phyloP scores from a whole-genome alignment of 768 basidiomycete genomes.

The Astraeus odoratus region DNA sequence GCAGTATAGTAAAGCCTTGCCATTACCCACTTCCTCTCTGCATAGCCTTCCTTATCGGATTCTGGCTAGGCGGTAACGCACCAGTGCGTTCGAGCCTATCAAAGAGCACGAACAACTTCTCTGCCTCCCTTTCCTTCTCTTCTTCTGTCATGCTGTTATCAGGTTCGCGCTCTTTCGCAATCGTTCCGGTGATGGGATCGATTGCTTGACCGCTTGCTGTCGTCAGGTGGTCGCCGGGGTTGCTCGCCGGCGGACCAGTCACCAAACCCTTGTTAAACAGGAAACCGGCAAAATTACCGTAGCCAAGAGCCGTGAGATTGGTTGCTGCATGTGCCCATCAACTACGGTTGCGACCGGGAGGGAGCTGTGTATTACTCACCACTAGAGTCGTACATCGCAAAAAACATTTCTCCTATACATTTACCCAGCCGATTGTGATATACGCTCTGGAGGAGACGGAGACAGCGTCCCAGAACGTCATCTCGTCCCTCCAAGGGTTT shows the following conservation, averaged over 20 bases:
- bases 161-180: slow-evolving; percentile 32
- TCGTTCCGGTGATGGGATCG: slow-evolving; percentile 86
- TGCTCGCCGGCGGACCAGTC: slow-evolving; percentile 40
- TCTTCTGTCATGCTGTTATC: slow-evolving; percentile 85
- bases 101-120: slow-evolving; percentile 87
- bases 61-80: slow-evolving; percentile 54
- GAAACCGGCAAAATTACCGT: slow-evolving; percentile 94
- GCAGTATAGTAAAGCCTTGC: slow-evolving; percentile 1
- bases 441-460: slow-evolving; percentile 70
- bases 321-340: slow-evolving; percentile 44
- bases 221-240: slow-evolving; percentile 27
- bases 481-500: slow-evolving; percentile 64
- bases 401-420: slow-evolving; percentile 83
- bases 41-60: slow-evolving; percentile 69
- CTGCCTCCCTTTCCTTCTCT: slow-evolving; percentile 92
- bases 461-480: slow-evolving; percentile 70
- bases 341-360: not conserved
- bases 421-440: slow-evolving; percentile 70
- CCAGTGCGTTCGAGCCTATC: slow-evolving; percentile 80
- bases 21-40: slow-evolving; percentile 20
- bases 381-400: slow-evolving; percentile 74
- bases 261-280: slow-evolving; percentile 87
- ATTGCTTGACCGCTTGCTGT: slow-evolving; percentile 41
- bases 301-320: slow-evolving; percentile 75
- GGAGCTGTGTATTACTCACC: slow-evolving; percentile 29